Evolutionary conservation across 2,329 filamentous ascomycete species (phyloP).

Genomic region (Colletotrichum camelliae): DNA sequence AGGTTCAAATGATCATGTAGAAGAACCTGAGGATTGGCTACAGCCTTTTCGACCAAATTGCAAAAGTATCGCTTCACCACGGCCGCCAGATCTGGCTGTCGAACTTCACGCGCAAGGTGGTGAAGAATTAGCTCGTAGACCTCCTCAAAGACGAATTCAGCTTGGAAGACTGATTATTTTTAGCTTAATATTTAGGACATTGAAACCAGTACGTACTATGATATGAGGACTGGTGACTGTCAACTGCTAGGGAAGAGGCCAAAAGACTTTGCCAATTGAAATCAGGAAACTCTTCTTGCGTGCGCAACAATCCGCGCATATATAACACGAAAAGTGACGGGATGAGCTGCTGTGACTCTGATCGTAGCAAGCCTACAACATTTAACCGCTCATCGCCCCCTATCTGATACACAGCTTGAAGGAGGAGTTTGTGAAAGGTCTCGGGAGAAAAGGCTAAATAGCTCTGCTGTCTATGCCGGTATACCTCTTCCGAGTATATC

Average conservation of each 20-base stretch:
- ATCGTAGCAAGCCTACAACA: not conserved
- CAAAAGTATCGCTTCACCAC: not conserved
- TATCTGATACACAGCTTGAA: not conserved
- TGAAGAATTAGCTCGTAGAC: not conserved
- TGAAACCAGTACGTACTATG: not conserved
- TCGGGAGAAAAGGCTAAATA: not conserved
- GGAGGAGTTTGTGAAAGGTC: not conserved
- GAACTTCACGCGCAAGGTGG: not conserved
- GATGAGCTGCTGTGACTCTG: not conserved
- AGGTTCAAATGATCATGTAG: not conserved
- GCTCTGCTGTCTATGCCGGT: not conserved
- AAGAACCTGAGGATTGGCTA: not conserved
- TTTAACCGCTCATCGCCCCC: not conserved
- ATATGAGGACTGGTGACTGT: not conserved
- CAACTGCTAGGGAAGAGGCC: not conserved
- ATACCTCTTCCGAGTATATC: not conserved
- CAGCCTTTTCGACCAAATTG: not conserved
- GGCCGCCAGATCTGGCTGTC: not conserved
- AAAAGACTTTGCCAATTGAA: not conserved
- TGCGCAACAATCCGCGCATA: not conserved
- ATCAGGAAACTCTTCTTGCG: not conserved
- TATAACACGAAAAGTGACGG: not conserved
- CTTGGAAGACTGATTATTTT: not conserved
- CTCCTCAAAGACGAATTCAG: not conserved
- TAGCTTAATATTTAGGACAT: not conserved